Base-by-base conservation (phyloP, 2,329 filamentous ascomycete species). In the Penicillium aurantiogriseum region DNA sequence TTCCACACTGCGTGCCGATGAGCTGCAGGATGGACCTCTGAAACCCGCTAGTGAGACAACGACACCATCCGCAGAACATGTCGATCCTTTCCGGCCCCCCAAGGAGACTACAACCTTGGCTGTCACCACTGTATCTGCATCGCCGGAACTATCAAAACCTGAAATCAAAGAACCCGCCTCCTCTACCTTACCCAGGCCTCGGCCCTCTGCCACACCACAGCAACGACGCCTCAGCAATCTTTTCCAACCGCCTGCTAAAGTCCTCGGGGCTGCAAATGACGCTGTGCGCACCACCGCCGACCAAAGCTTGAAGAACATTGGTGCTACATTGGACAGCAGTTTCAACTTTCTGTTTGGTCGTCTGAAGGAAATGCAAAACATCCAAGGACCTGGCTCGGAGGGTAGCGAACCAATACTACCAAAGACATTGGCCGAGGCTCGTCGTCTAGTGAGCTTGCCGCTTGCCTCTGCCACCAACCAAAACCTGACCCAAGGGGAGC, bases 271-370 rank as follows among this genome's bases (percentile, higher is more conserved):
- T 33, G 91, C 91, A 43, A 90, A 90, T 59, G 93, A 96, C 71
- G 89, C 90, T 2, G 86, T 96, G 27, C 84, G 96, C 58, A 92
- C 84, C 65, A 92, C 91, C 0, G 94, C 94, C 11, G 94, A 99
- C 69, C 92, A 96, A 71, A 85, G 92, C 1, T 81, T 97, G 62
- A 96, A 97, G 70, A 95, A 88, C 36, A 96, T 99, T 64, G 90
- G 93, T 61, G 92, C 84, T 69, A 95, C 91, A 47, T 80, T 97
- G 4, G 92, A 93, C 58, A 92, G 91, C 68, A 97, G 92, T 71
- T 95, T 97, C 77, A 94, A 92, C 59, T 96, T 97, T 71, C 79
- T 99, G 25, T 86, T 99, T 54, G 93, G 93, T 17, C 90, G 92
- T 64, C 81, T 97, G 21, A 91, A 89, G 60, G 92, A 96, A 59